Conservation (phyloP, 345 rosid species). For the Tarenaya hassleriana region DNA sequence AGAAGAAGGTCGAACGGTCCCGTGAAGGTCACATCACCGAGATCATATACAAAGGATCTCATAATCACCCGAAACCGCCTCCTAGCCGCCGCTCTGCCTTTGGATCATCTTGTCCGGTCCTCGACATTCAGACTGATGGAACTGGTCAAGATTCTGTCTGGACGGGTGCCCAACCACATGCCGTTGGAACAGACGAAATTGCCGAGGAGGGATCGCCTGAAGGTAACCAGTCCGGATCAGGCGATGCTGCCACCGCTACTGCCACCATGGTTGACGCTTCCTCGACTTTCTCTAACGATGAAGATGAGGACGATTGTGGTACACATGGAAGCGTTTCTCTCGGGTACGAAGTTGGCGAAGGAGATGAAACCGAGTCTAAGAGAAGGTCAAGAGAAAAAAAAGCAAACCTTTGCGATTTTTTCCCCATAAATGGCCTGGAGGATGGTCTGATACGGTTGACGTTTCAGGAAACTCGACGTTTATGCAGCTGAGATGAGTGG, state of each 20-base stretch:
- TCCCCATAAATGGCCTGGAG: too few species aligned
- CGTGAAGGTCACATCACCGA: constrained; percentile 94
- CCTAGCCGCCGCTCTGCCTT: constrained; percentile 56
- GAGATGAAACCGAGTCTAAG: constrained; percentile 83
- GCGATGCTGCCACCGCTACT: constrained; percentile 33
- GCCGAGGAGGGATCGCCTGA: constrained; percentile 47
- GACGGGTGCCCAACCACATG: too few species aligned
- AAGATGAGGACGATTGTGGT: constrained; percentile 76
- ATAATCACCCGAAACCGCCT: constrained; percentile 74
- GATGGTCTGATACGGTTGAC: too few species aligned
- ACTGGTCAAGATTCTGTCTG: constrained; percentile 60
- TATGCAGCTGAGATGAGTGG: constrained; percentile 81
- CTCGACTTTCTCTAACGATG: constrained; percentile 66
- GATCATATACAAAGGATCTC: constrained; percentile 91
- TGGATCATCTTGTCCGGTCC: constrained; percentile 39
- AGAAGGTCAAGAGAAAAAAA: constrained; percentile 65
- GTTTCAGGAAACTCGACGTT: constrained; percentile 84
- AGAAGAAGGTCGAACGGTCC: constrained; percentile 95
- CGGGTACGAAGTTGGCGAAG: constrained; percentile 70
- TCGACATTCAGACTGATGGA: constrained; percentile 40
- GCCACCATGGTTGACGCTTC: constrained; percentile 46
- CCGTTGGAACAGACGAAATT: too few species aligned
- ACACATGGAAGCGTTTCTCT: constrained; percentile 60
- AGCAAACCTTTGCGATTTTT: too few species aligned
- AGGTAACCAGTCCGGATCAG: constrained; percentile 48